Evolutionary conservation across 1,139 yeast species (phyloP).

Genomic region (Yamadazyma blattariae): DNA sequence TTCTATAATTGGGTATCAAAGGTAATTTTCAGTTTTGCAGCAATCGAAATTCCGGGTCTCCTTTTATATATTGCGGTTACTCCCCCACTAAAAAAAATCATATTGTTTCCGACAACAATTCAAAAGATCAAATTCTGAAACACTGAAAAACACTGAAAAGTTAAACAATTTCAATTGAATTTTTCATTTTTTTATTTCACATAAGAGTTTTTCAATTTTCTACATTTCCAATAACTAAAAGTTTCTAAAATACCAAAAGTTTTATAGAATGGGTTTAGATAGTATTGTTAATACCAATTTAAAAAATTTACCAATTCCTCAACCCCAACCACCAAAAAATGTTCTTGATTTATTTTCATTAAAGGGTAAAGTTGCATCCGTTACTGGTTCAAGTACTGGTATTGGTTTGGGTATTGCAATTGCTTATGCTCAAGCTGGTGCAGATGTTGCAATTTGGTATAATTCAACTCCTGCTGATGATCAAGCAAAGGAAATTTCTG

Average conservation of each 20-base stretch:
- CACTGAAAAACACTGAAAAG: too few species aligned
- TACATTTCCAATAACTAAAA: background rate
- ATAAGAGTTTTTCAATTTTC: too few species aligned
- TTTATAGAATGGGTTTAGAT: constrained; percentile 7
- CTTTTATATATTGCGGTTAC: too few species aligned
- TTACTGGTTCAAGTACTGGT: constrained; percentile 86
- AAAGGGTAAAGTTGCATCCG: constrained; percentile 84
- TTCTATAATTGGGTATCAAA: too few species aligned
- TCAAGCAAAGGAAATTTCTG: constrained; percentile 54
- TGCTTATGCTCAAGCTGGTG: constrained; percentile 89
- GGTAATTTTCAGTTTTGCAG: too few species aligned
- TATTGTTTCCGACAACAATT: too few species aligned
- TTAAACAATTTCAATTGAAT: too few species aligned
- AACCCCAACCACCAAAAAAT: constrained; percentile 26
- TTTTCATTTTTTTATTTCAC: too few species aligned
- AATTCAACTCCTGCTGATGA: constrained; percentile 54
- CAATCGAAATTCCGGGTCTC: too few species aligned
- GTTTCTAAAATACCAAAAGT: too few species aligned
- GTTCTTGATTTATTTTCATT: constrained; percentile 57
- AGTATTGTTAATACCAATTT: constrained; percentile 23
- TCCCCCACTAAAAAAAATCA: background rate
- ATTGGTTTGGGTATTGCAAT: constrained; percentile 84
- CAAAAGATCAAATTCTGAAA: too few species aligned
- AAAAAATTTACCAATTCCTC: constrained; percentile 27
- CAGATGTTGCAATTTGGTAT: constrained; percentile 81